A percentile compares a stretch with the other conserved stretches of the same genome.
Conservation (phyloP, 2,329 filamentous ascomycete species). For the Hypomyces rosellus region DNA sequence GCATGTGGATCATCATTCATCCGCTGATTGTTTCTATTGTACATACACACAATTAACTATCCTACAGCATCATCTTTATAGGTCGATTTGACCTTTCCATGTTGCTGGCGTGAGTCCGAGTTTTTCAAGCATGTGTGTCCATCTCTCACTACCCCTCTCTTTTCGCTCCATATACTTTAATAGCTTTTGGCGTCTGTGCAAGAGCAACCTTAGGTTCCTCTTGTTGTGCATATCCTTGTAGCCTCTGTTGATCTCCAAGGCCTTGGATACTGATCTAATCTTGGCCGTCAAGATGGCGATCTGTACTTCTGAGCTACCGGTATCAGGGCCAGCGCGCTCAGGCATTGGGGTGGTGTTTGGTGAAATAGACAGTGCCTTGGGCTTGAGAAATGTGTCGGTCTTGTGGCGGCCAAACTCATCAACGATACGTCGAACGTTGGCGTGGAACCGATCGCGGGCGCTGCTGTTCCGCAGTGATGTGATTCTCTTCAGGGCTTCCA, state of each 20-base stretch:
- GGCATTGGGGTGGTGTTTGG: constrained; percentile 35
- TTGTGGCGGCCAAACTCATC: constrained; percentile 85
- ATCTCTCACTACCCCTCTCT: constrained; percentile 85
- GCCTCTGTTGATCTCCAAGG: constrained; percentile 59
- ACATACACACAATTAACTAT: constrained; percentile 41
- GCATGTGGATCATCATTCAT: constrained; percentile 14
- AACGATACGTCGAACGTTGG: constrained; percentile 80
- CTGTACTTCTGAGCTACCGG: constrained; percentile 95
- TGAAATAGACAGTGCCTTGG: constrained; percentile 47
- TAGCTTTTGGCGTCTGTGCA: constrained; percentile 85
- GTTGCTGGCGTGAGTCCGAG: constrained; percentile 82
- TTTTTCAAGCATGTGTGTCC: constrained; percentile 77
- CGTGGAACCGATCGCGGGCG: constrained; percentile 69
- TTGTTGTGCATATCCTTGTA: constrained; percentile 92
- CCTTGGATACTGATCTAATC: constrained; percentile 73
- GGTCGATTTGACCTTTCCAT: constrained; percentile 78
- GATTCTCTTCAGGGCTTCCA: constrained; percentile 74
- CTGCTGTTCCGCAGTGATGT: constrained; percentile 69
- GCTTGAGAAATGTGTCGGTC: constrained; percentile 66
- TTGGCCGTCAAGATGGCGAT: constrained; percentile 91
- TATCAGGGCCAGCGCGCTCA: constrained; percentile 76
- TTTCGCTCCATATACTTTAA: constrained; percentile 80
- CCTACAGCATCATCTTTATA: constrained; percentile 34
- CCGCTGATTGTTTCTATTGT: constrained; percentile 37
- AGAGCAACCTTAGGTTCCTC: constrained; percentile 75